A percentile compares a stretch with the other conserved stretches of the same genome.
phyloP scores from a whole-genome alignment of 1,284 basidiomycete genomes.

The Sporisorium sorghi region DNA sequence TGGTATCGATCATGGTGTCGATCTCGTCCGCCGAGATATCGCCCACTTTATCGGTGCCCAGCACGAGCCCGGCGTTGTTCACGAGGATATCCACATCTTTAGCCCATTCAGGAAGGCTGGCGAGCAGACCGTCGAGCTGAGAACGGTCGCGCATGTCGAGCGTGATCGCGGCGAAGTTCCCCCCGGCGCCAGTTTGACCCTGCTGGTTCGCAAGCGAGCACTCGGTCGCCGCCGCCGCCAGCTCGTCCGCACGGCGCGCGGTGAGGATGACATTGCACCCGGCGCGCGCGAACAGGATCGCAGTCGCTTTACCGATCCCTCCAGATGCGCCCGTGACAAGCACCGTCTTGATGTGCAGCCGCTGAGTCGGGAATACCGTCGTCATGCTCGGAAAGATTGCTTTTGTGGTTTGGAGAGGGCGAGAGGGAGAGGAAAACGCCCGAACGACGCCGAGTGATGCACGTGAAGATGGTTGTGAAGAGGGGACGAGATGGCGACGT shows the following conservation, averaged over 20 bases:
- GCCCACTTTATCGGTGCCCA: constrained; percentile 83
- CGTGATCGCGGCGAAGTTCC: constrained; percentile 56
- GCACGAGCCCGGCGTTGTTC: constrained; percentile 77
- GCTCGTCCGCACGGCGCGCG: constrained; percentile 69
- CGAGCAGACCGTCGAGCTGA: constrained; percentile 50
- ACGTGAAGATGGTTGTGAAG: neutral
- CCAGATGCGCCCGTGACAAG: constrained; percentile 86
- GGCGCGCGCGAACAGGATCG: constrained; percentile 61
- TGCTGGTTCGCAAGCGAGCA: constrained; percentile 79
- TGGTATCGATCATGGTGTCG: constrained; percentile 87
- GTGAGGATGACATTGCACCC: constrained; percentile 71
- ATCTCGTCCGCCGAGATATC: constrained; percentile 80
- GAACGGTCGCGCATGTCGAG: constrained; percentile 60
- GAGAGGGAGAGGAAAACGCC: constrained; percentile 15
- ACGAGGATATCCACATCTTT: constrained; percentile 63
- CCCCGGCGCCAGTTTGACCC: constrained; percentile 75
- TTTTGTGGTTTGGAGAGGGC: neutral
- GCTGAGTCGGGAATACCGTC: constrained; percentile 55
- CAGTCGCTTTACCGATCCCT: constrained; percentile 76
- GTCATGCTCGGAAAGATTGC: constrained; percentile 51
- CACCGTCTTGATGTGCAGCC: constrained; percentile 82
- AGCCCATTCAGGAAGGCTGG: constrained; percentile 62
- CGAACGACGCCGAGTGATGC: constrained; percentile 1
- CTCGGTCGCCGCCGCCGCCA: constrained; percentile 69
- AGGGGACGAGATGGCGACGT: neutral